phyloP scores from a whole-genome alignment of 2,329 filamentous ascomycete genomes.

The Pestalotiopsis sp. region DNA sequence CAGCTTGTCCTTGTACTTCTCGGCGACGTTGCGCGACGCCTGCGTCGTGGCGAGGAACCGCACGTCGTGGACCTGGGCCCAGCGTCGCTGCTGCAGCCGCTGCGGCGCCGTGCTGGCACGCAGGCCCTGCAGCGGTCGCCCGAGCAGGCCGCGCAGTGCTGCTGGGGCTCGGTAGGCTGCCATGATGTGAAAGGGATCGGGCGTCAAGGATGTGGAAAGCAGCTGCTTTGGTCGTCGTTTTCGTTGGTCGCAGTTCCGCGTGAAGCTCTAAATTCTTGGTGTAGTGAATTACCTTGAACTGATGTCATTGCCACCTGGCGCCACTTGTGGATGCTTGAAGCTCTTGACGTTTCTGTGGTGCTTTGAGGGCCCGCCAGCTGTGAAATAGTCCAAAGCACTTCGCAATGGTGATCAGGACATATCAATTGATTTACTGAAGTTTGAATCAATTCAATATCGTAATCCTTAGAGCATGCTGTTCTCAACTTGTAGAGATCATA shows the following conservation, averaged over 20 bases:
- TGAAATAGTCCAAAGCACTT: no score
- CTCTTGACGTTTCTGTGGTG: not conserved
- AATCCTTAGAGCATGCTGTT: no score
- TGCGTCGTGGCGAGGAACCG: conserved; percentile 85
- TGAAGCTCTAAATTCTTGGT: not conserved
- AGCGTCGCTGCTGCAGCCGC: conserved; percentile 67
- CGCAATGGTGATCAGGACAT: no score
- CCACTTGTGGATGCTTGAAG: not conserved
- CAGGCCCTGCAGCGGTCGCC: conserved; percentile 33
- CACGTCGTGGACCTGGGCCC: conserved; percentile 90
- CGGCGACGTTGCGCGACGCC: conserved; percentile 67
- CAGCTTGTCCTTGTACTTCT: conserved; percentile 88
- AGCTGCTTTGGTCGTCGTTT: not conserved
- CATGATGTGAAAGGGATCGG: not conserved
- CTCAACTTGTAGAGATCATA: no score
- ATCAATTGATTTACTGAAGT: no score
- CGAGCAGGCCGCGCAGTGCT: conserved; percentile 49
- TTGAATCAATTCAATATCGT: no score
- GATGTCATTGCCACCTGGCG: not conserved
- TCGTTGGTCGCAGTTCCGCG: not conserved
- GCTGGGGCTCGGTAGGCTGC: conserved; percentile 21
- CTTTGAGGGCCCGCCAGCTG: not conserved
- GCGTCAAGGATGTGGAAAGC: not conserved
- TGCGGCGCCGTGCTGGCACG: conserved; percentile 17
- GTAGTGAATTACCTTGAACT: not conserved